These are phyloP conservation scores for Arabis hirsuta DNA, from an alignment of 345 rosid genomes.

Conservation along the genomic window DNA sequence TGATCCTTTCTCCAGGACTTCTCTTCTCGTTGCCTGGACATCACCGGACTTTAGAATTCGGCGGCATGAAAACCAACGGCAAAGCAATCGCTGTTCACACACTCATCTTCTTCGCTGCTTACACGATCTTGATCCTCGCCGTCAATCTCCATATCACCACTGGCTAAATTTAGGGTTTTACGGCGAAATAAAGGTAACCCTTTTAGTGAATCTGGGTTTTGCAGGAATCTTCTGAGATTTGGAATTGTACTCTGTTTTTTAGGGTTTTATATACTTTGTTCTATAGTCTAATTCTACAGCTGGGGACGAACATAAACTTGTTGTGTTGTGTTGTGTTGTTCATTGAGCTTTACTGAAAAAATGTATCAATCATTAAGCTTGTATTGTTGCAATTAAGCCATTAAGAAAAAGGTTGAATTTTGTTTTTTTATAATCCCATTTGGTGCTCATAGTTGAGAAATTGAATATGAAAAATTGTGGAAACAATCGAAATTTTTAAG, in stretches of 20 bases:
- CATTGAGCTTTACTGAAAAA: not conserved
- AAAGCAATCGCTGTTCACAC: constrained; percentile 86
- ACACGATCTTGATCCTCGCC: constrained; percentile 78
- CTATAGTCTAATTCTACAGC: not conserved
- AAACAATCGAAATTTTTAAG: not conserved
- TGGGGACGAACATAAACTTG: not conserved
- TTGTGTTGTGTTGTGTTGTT: constrained; percentile 8
- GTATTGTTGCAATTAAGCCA: not conserved
- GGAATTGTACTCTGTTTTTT: not conserved
- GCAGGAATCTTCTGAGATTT: constrained; percentile 32
- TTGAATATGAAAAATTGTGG: not conserved
- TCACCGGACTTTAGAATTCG: constrained; percentile 61
- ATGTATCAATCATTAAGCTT: constrained; percentile 23
- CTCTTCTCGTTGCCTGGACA: constrained; percentile 78
- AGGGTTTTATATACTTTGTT: constrained; percentile 26
- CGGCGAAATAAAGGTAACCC: constrained; percentile 32
- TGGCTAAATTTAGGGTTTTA: constrained; percentile 47
- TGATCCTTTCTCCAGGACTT: constrained; percentile 85
- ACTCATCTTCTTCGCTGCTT: constrained; percentile 77
- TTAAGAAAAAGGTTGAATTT: not conserved
- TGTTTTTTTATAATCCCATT: not conserved
- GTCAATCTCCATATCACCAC: constrained; percentile 84
- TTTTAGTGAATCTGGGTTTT: constrained; percentile 16
- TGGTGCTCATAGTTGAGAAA: not conserved
- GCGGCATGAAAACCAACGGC: constrained; percentile 92